These are phyloP conservation scores for Penicillium sp. DNA, from an alignment of 2,329 filamentous ascomycete genomes.

Conservation along the genomic window DNA sequence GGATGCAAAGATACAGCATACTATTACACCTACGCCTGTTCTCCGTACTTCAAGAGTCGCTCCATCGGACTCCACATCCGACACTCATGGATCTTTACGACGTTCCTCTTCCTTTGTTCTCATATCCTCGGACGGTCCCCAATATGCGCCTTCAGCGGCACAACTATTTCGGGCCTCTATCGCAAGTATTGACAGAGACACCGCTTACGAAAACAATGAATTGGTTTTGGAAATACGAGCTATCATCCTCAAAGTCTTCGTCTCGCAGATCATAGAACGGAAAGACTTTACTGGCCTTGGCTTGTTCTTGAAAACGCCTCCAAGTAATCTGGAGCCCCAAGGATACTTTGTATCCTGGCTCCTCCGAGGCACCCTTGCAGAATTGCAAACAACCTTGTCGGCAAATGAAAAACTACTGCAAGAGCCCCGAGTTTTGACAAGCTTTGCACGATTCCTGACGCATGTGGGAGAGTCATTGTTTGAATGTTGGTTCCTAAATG, in stretches of 20 bases:
- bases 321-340: slow-evolving; percentile 90
- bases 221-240: slow-evolving; percentile 74
- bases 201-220: slow-evolving; percentile 56
- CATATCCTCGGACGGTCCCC: slow-evolving; percentile 66
- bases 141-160: slow-evolving; percentile 56
- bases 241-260: slow-evolving; percentile 73
- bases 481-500: slow-evolving; percentile 94
- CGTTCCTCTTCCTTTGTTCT: slow-evolving; percentile 90
- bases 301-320: slow-evolving; percentile 80
- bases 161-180: slow-evolving; percentile 62
- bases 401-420: slow-evolving; percentile 67
- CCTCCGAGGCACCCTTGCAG: slow-evolving; percentile 68
- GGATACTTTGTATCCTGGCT: slow-evolving; percentile 93
- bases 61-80: slow-evolving; percentile 37
- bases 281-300: slow-evolving; percentile 90
- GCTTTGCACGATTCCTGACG: slow-evolving; percentile 73
- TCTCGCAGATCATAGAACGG: slow-evolving; percentile 76
- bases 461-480: slow-evolving; percentile 89
- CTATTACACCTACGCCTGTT: slow-evolving; percentile 63
- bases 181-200: slow-evolving; percentile 50
- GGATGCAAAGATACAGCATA: slow-evolving; percentile 76
- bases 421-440: slow-evolving; percentile 80
- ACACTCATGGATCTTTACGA: slow-evolving; percentile 61
- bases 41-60: slow-evolving; percentile 67
- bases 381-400: slow-evolving; percentile 66